Evolutionary conservation across 1,139 yeast genomes (phyloP), one percentile per base, ranked within the genome.

Genomic region (Nakaseomyces sp.): DNA sequence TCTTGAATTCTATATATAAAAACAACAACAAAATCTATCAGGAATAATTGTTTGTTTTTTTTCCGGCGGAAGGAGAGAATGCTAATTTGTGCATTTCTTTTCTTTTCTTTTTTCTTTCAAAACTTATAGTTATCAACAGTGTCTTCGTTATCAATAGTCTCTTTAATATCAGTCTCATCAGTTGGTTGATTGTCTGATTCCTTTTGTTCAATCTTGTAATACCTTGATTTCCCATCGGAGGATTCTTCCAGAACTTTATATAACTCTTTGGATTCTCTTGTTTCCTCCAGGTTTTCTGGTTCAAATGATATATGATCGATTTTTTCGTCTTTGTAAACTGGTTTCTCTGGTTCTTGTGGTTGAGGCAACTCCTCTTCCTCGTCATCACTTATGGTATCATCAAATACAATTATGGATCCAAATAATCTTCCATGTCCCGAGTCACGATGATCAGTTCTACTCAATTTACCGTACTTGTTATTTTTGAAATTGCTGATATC

Each of bases 401-500:
- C 52, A 16, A 54, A 49, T 7, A 52, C 40, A 4, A 58, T 36
- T 17, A 58, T 47, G 26, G 53, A 29, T 7, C 63, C 64, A 44
- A 60, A 59, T 12, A 35, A 19, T 22, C 8, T 16, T 4, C 12
- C 24, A 5, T 18, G 36, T 19, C 16, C 18, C 8, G 51, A 40
- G 8, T 44, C 35, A 2, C 37, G 20, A 4, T 35, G 32, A n/a
- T 42, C 42, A 8, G 41, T 52, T 12, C 59, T 61, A 37, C 52
- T 52, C 32, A 41, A 17, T 37, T 57, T 54, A 4, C 74, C 76
- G 54, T 68, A 70, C 8, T 35, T 46, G 24, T 48, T 53, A 12
- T 45, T 53, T 8, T 46, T 55, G n/a, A 56, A 42, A 26, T 52
- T 55, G 22, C 56, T 58, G 6, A 59, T 51, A 16, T 58, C 63